Percentiles rank a stretch among this genome's conserved stretches.
Conservation (phyloP, 2,329 filamentous ascomycete genomes). For the Diaporthe ampelina region DNA sequence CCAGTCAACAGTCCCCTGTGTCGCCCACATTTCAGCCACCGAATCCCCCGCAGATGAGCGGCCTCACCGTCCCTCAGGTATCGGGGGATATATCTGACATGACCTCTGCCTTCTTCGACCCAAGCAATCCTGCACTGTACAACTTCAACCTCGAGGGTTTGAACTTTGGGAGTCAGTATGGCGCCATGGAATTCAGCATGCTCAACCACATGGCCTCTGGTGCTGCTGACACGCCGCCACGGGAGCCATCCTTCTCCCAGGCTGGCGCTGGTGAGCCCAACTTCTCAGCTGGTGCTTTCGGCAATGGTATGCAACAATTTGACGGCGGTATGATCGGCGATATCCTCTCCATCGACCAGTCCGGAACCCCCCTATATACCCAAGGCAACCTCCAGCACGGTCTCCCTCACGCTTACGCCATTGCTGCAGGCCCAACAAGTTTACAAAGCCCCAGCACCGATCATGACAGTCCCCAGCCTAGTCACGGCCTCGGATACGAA, state of each 20-base stretch:
- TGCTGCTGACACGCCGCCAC: conserved; percentile 82
- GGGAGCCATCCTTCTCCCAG: conserved; percentile 68
- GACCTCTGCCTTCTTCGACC: conserved; percentile 80
- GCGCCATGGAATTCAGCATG: conserved; percentile 95
- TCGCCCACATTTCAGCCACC: conserved; percentile 78
- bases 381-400: conserved; percentile 74
- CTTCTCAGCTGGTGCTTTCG: conserved; percentile 63
- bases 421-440: conserved; percentile 73
- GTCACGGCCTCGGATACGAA: conserved; percentile 66
- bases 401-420: conserved; percentile 75
- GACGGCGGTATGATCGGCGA: conserved; percentile 65
- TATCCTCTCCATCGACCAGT: conserved; percentile 66
- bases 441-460: conserved; percentile 76
- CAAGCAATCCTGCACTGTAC: conserved; percentile 91
- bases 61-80: conserved; percentile 64
- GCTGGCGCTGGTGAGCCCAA: conserved; percentile 54
- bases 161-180: conserved; percentile 97
- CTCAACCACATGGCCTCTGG: conserved; percentile 96
- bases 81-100: conserved; percentile 66
- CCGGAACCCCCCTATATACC: conserved; percentile 62
- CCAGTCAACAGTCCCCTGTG: conserved; percentile 78
- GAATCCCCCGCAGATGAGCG: conserved; percentile 62
- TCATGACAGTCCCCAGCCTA: conserved; percentile 72
- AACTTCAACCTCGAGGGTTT: conserved; percentile 96
- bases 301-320: conserved; percentile 64